Percentiles rank a stretch among this genome's conserved stretches.
Conservation (phyloP, 495 filamentous ascomycete genomes). For the Massariosphaeria phaeospora region DNA sequence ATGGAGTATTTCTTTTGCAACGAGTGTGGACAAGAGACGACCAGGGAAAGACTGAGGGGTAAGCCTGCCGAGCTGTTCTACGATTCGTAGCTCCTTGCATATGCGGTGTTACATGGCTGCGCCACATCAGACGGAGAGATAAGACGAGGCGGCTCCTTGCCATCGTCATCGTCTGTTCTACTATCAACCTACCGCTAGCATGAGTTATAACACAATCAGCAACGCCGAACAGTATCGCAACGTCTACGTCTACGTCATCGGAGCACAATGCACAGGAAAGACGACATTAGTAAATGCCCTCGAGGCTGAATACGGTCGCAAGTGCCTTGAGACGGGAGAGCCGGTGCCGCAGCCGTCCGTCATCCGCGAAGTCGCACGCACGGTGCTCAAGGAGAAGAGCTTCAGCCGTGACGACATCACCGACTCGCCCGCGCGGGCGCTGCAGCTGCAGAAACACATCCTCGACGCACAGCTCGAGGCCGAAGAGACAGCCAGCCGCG, state of each 20-base stretch:
- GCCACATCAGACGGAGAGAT: background rate
- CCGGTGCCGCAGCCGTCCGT: slow-evolving; percentile 10
- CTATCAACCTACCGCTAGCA: too few relatives aligned
- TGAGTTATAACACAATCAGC: too few relatives aligned
- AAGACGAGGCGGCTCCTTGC: background rate
- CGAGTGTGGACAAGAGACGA: background rate
- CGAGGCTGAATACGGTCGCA: slow-evolving; percentile 32
- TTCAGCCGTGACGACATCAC: slow-evolving; percentile 45
- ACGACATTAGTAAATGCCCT: slow-evolving; percentile 47
- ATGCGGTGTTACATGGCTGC: background rate
- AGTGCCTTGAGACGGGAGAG: background rate
- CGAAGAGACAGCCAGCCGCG: slow-evolving; percentile 33
- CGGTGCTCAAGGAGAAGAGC: slow-evolving; percentile 40
- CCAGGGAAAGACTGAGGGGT: background rate
- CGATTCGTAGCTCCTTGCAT: background rate
- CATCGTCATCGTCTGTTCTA: too few relatives aligned
- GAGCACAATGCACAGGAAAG: slow-evolving; percentile 50
- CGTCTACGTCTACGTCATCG: slow-evolving; percentile 45
- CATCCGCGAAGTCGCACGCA: slow-evolving; percentile 48
- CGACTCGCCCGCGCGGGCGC: slow-evolving; percentile 33
- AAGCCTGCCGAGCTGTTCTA: background rate
- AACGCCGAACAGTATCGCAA: background rate
- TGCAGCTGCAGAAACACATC: slow-evolving; percentile 46
- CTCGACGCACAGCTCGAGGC: slow-evolving; percentile 43
- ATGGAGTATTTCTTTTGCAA: background rate